Evolutionary conservation across 2,329 filamentous ascomycete species (phyloP).

Genomic region (Aspergillus oerlinghausenensis): DNA sequence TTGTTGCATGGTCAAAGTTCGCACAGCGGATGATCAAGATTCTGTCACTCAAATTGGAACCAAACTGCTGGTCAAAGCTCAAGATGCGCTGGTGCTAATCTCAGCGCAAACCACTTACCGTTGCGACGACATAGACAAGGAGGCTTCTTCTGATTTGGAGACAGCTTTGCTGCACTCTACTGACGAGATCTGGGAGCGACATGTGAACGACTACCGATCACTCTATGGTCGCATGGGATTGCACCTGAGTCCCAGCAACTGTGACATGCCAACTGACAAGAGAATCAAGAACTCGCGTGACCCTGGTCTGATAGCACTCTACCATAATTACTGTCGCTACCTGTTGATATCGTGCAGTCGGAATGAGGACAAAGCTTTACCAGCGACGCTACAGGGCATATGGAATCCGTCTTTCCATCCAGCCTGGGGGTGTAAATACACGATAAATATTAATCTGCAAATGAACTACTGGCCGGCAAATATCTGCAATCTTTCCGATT

Average conservation of each 20-base stretch:
- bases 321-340: slow-evolving; percentile 53
- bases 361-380: slow-evolving; percentile 24
- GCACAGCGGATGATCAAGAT: slow-evolving; percentile 22
- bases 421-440: slow-evolving; percentile 55
- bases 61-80: slow-evolving; percentile 35
- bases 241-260: slow-evolving; percentile 18
- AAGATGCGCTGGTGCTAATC: slow-evolving; percentile 33
- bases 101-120: slow-evolving; percentile 41
- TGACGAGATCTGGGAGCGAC: slow-evolving; percentile 22
- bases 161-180: slow-evolving; percentile 21
- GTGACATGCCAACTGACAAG: slow-evolving; percentile 28
- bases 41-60: slow-evolving; percentile 23
- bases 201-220: slow-evolving; percentile 32
- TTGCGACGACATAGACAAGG: slow-evolving; percentile 17
- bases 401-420: slow-evolving; percentile 49
- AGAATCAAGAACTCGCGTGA: slow-evolving; percentile 34
- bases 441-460: slow-evolving; percentile 57
- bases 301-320: slow-evolving; percentile 49
- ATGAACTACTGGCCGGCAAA: slow-evolving; percentile 60
- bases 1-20: slow-evolving; percentile 28
- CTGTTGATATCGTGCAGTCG: slow-evolving; percentile 54
- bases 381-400: slow-evolving; percentile 54
- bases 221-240: slow-evolving; percentile 31
- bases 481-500: slow-evolving; percentile 46
- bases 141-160: slow-evolving; percentile 23